Base-by-base conservation (phyloP, 1,284 basidiomycete genomes). In the Wolfiporia cocos region DNA sequence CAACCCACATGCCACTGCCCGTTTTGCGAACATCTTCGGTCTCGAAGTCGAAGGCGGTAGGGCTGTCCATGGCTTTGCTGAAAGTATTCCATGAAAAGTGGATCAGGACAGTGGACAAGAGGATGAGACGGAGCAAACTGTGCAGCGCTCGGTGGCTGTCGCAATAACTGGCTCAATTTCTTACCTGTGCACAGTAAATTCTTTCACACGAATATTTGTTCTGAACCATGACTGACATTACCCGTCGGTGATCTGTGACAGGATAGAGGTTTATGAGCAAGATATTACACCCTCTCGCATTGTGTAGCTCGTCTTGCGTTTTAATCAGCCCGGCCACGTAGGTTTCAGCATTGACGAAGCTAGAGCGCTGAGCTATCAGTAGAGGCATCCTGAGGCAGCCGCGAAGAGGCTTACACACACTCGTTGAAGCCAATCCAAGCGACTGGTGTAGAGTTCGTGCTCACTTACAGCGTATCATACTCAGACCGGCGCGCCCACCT, bases 361-460 rank as follows among this genome's bases (percentile, higher is more conserved):
- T 43, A 40, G 31, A 32, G 41, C 9, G 39, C 41, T 17, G 18
- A 37, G n/a, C 44, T 42, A 26, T 20, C n/a, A n/a, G n/a, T n/a
- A n/a, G n/a, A n/a, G n/a, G n/a, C n/a, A n/a, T n/a, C n/a, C n/a
- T n/a, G n/a, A n/a, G n/a, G n/a, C n/a, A n/a, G n/a, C n/a, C n/a
- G n/a, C n/a, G n/a, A n/a, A n/a, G n/a, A n/a, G 12, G 41, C 69
- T 44, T 54, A 78, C 73, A 64, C 74, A 62, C 73, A 73, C 55
- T 82, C 78, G 48, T 83, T 82, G 40, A 81, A 78, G 0, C 80
- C 79, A 44, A 80, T 61, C 78, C 78, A 83, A 6, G 71, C 76
- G 14, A 77, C 78, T 81, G 28, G 0, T 39, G 40, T 15, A 4
- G 2, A 28, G 14, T 7, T 28, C 1, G 32, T 6, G 55, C 69